A percentile compares a stretch with the other conserved stretches of the same genome.
Evolutionary conservation across 2,329 filamentous ascomycete species (phyloP).

Genomic region (Penicillium palitans): DNA sequence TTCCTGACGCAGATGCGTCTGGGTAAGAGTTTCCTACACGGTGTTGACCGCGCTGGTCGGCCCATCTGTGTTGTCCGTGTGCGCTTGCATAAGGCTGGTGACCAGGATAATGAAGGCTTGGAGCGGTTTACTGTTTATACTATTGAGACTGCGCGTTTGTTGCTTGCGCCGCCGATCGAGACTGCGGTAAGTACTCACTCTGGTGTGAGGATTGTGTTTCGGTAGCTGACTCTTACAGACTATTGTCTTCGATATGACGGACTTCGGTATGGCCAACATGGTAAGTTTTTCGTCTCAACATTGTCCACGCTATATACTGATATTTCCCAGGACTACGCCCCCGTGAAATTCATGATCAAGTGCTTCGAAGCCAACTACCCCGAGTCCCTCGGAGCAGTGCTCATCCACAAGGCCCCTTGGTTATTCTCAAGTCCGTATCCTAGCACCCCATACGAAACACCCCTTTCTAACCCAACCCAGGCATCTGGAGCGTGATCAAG

Average conservation of each 20-base stretch:
- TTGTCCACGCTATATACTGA: constrained; percentile 7
- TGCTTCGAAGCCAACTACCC: constrained; percentile 99
- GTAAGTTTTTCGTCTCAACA: constrained; percentile 44
- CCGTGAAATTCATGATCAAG: constrained; percentile 99
- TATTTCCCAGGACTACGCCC: constrained; percentile 72
- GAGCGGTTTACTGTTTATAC: constrained; percentile 90
- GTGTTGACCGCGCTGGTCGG: constrained; percentile 76
- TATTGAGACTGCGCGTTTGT: constrained; percentile 89
- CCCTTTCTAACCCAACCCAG: constrained; percentile 43
- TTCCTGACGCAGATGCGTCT: constrained; percentile 81
- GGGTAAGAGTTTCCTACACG: constrained; percentile 92
- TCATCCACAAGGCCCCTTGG: constrained; percentile 97
- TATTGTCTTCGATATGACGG: constrained; percentile 93
- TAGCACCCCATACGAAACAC: background rate
- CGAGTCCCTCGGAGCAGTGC: constrained; percentile 81
- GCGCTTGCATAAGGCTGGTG: constrained; percentile 75
- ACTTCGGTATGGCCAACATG: constrained; percentile 95
- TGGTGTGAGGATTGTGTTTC: constrained; percentile 1
- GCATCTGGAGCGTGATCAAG: constrained; percentile 93
- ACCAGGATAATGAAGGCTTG: constrained; percentile 77
- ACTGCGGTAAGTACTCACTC: constrained; percentile 70
- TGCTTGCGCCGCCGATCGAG: constrained; percentile 76
- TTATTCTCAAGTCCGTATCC: constrained; percentile 75
- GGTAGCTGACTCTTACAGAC: constrained; percentile 56
- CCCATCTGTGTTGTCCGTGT: constrained; percentile 86